Percentiles rank a stretch among this genome's conserved stretches.
These are phyloP conservation scores for Leucosporidium creatinivorum DNA, from an alignment of 768 basidiomycete genomes.

Conservation along the genomic window DNA sequence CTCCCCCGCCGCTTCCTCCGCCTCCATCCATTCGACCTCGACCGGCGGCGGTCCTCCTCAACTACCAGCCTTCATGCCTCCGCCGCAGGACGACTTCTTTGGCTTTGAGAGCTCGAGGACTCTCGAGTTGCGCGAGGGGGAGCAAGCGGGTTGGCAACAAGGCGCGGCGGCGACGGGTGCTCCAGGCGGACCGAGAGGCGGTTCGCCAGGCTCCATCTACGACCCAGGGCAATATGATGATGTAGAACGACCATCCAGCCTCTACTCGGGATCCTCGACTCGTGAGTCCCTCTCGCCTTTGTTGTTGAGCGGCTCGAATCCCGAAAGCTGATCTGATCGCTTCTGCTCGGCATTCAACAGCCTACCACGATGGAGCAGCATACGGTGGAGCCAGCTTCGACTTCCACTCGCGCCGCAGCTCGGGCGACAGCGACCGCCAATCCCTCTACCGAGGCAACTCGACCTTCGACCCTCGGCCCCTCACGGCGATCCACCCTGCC, in stretches of 20 bases:
- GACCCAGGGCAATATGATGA: background rate
- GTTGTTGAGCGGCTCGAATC: background rate
- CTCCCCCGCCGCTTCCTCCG: constrained; percentile 14
- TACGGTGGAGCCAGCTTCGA: background rate
- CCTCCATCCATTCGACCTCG: background rate
- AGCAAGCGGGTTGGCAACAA: background rate
- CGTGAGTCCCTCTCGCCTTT: background rate
- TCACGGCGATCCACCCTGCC: constrained; percentile 39
- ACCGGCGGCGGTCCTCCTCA: constrained; percentile 12
- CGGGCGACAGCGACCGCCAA: constrained; percentile 19
- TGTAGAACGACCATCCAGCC: background rate
- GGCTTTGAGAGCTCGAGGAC: constrained; percentile 44
- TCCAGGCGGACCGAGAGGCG: background rate
- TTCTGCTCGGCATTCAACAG: background rate
- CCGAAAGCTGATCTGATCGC: background rate
- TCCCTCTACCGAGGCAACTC: constrained; percentile 12
- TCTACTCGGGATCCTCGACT: background rate
- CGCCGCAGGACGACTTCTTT: constrained; percentile 43
- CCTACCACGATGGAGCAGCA: background rate
- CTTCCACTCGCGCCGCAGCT: constrained; percentile 23
- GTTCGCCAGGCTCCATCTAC: constrained; percentile 3
- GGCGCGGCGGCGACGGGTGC: constrained; percentile 1
- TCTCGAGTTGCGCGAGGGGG: background rate
- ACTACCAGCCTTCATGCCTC: constrained; percentile 27
- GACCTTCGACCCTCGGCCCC: constrained; percentile 35